Percentiles rank a stretch among this genome's conserved stretches.
These are phyloP conservation scores for Fistulifera pelliculosa DNA, from an alignment of 108 stramenopile species.

Conservation along the genomic window DNA sequence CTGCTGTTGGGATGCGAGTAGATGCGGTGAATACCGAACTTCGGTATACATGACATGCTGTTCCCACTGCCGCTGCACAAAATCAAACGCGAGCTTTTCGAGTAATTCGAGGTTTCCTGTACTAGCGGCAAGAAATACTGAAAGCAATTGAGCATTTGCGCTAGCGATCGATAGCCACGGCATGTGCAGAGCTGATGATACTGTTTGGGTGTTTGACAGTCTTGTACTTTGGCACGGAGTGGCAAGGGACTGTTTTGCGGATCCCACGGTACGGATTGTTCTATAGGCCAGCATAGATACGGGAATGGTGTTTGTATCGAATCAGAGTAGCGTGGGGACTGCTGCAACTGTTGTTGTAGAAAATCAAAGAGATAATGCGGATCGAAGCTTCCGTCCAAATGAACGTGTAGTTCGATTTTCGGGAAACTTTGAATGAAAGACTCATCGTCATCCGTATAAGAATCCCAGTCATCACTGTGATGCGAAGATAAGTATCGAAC, in stretches of 20 bases:
- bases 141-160: conserved; percentile 57
- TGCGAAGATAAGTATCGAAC: conserved; percentile 1
- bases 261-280: conserved; percentile 47
- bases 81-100: conserved; percentile 49
- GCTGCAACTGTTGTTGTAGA: conserved; percentile 16
- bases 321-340: neutral
- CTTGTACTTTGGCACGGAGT: conserved; percentile 21
- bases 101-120: conserved; percentile 38
- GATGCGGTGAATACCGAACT: conserved; percentile 60
- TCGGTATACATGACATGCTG: conserved; percentile 66
- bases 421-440: conserved; percentile 27
- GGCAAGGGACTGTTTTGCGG: neutral
- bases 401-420: conserved; percentile 67
- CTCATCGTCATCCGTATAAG: conserved; percentile 21
- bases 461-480: conserved; percentile 1
- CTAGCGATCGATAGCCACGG: conserved; percentile 31
- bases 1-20: conserved; percentile 28
- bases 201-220: conserved; percentile 21
- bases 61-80: conserved; percentile 42
- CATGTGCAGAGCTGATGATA: conserved; percentile 52
- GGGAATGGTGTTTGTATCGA: no score
- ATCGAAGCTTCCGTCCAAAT: conserved; percentile 59
- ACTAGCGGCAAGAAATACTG: conserved; percentile 55
- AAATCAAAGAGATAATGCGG: conserved; percentile 30
- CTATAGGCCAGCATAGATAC: conserved; percentile 30